A percentile compares a stretch with the other conserved stretches of the same genome.
Evolutionary conservation across 768 basidiomycete genomes (phyloP).

Genomic region (Wakefieldia striispora): DNA sequence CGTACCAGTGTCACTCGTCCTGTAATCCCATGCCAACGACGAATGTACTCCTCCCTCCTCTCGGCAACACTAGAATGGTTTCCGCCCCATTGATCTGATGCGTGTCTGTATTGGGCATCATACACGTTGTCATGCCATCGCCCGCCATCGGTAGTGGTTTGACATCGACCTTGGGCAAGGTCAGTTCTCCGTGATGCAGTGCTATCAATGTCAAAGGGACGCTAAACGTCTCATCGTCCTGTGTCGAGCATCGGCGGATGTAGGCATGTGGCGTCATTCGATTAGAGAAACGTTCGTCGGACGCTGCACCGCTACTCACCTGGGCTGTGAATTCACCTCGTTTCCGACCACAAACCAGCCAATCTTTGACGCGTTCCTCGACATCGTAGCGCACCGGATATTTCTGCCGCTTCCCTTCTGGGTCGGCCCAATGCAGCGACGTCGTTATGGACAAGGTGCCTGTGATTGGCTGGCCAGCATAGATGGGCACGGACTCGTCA

Average conservation of each 20-base stretch:
- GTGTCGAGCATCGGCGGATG: constrained; percentile 2
- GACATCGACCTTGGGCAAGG: constrained; percentile 71
- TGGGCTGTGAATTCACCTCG: constrained; percentile 76
- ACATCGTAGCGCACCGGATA: constrained; percentile 78
- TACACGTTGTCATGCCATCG: constrained; percentile 55
- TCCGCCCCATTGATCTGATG: constrained; percentile 86
- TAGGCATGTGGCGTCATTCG: neutral
- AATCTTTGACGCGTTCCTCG: constrained; percentile 76
- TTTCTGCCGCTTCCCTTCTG: constrained; percentile 37
- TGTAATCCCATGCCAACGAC: constrained; percentile 66
- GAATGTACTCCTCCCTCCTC: constrained; percentile 80
- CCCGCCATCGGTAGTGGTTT: constrained; percentile 54
- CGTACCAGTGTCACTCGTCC: constrained; percentile 10
- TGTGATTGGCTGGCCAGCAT: constrained; percentile 86
- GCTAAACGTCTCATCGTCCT: constrained; percentile 63
- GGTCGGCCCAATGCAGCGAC: constrained; percentile 74
- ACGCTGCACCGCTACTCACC: constrained; percentile 41
- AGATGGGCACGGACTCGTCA: constrained; percentile 45
- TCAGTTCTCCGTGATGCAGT: constrained; percentile 77
- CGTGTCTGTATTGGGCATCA: constrained; percentile 68
- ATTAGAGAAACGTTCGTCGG: neutral
- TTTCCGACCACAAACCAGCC: constrained; percentile 88
- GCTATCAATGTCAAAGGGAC: constrained; percentile 80
- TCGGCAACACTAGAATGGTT: constrained; percentile 75
- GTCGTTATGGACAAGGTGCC: constrained; percentile 65